Base-by-base conservation (phyloP, 495 filamentous ascomycete species). In the Talaromyces adpressus region DNA sequence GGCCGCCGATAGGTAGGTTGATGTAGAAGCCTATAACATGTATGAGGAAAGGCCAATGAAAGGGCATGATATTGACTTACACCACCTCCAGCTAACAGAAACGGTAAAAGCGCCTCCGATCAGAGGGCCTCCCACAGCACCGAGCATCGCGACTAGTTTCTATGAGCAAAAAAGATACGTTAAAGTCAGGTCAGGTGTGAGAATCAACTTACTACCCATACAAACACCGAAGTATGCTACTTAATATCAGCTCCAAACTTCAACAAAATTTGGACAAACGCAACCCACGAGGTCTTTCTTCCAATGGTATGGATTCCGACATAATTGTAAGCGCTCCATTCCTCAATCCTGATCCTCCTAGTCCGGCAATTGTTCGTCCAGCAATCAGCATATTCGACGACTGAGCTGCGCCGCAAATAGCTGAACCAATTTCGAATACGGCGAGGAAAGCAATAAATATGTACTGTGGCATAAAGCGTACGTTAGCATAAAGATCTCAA, bases 91-190 rank as follows among this genome's bases (percentile, higher is more conserved):
- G 0, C 68, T 70, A 1, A 73, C 73, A 59, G 81, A 77, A 34
- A 78, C 64, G 0, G 84, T 86, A 11, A 87, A 74, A 3, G 75
- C 71, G 11, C 84, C 84, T 59, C 85, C 84, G 39, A 87, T 66
- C 20, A 86, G 65, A 0, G 84, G 85, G 0, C 84, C 80, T 22
- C 67, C 54, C 11, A 77, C 73, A 6, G 71, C 34, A 2, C 71
- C 76, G 41, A 75, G 14, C 57, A 68, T 65, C n/a, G 66, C 59
- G 45, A 73, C 65, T 49, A 64, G 27, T 32, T 18, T 34, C 3
- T 6, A 16, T 52, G 22, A 62, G 25, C 64, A 16, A 32, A 45
- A 45, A 12, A 62, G 30, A 65, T 57, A 57, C 16, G 59, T 25
- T 16, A 23, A 52, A 32, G 29, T 23, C 36, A 29, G 14, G 6